Conservation (phyloP, 345 rosid species). For the Ailanthus altissimus region DNA sequence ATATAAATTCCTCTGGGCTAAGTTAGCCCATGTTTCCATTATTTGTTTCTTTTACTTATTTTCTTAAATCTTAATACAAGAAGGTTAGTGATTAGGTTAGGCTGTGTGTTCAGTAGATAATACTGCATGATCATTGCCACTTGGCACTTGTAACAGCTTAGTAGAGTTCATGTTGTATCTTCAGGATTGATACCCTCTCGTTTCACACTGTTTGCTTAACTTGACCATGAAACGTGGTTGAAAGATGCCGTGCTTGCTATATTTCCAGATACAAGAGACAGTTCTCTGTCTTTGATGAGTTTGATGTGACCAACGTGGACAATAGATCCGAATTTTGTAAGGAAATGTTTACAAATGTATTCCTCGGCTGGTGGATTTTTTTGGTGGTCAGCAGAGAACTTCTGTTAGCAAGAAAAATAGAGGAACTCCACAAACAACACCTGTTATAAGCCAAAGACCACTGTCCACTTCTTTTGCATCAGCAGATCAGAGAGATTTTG, state of each 20-base stretch:
- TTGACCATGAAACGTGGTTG: slow-evolving; percentile 87
- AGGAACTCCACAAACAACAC: slow-evolving; percentile 33
- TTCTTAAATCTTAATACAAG: slow-evolving; percentile 5
- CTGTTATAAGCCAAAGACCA: slow-evolving; percentile 53
- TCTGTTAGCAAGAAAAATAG: slow-evolving; percentile 48
- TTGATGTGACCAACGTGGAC: slow-evolving; percentile 5
- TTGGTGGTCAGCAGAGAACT: slow-evolving; percentile 57
- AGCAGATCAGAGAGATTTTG: slow-evolving; percentile 43
- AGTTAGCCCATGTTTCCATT: neutral
- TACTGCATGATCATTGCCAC: neutral
- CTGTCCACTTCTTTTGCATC: slow-evolving; percentile 46
- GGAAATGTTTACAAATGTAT: slow-evolving; percentile 25
- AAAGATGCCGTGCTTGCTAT: slow-evolving; percentile 71
- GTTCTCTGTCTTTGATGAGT: slow-evolving; percentile 85
- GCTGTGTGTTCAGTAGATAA: slow-evolving; percentile 13
- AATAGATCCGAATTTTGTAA: neutral
- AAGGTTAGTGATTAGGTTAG: neutral
- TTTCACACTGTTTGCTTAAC: slow-evolving; percentile 37
- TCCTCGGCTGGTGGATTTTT: slow-evolving; percentile 63
- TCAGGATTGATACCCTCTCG: slow-evolving; percentile 35
- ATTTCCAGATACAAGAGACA: slow-evolving; percentile 84
- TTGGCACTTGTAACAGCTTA: neutral
- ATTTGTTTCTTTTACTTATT: neutral
- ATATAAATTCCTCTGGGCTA: too few relatives aligned
- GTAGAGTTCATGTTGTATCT: slow-evolving; percentile 17